phyloP scores from a whole-genome alignment of 768 basidiomycete species.

The Suillus hirtellus region DNA sequence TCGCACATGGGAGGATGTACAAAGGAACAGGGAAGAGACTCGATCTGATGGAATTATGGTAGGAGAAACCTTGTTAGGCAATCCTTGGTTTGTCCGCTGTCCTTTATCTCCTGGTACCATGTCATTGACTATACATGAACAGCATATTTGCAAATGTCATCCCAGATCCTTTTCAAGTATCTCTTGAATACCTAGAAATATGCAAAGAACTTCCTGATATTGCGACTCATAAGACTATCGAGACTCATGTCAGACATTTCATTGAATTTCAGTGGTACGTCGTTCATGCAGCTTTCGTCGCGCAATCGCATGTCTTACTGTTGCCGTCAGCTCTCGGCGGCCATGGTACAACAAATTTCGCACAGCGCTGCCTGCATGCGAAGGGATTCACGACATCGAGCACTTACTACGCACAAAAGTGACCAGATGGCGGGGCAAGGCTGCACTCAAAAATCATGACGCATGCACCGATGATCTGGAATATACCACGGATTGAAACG shows the following conservation, averaged over 20 bases:
- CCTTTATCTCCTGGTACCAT: not conserved
- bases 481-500: not conserved
- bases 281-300: not conserved
- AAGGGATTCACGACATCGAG: slow-evolving; percentile 48
- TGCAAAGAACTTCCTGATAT: slow-evolving; percentile 55
- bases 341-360: slow-evolving; percentile 62
- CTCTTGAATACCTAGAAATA: slow-evolving; percentile 67
- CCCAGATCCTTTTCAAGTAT: slow-evolving; percentile 67
- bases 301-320: slow-evolving; percentile 7
- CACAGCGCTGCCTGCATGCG: slow-evolving; percentile 41
- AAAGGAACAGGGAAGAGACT: slow-evolving; percentile 52
- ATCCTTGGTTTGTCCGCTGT: slow-evolving; percentile 58
- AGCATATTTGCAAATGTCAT: slow-evolving; percentile 58
- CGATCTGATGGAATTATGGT: slow-evolving; percentile 80
- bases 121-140: slow-evolving; percentile 8
- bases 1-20: slow-evolving; percentile 55
- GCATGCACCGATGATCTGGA: not conserved
- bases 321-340: slow-evolving; percentile 41
- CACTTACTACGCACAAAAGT: slow-evolving; percentile 43
- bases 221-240: slow-evolving; percentile 49
- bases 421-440: slow-evolving; percentile 51
- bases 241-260: slow-evolving; percentile 68
- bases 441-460: slow-evolving; percentile 4
- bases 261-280: slow-evolving; percentile 67
- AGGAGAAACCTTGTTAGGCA: slow-evolving; percentile 72